Evolutionary conservation across 306 rosid species (phyloP), one percentile per base, ranked within the genome.

Genomic region (Arachis stenosperma): DNA sequence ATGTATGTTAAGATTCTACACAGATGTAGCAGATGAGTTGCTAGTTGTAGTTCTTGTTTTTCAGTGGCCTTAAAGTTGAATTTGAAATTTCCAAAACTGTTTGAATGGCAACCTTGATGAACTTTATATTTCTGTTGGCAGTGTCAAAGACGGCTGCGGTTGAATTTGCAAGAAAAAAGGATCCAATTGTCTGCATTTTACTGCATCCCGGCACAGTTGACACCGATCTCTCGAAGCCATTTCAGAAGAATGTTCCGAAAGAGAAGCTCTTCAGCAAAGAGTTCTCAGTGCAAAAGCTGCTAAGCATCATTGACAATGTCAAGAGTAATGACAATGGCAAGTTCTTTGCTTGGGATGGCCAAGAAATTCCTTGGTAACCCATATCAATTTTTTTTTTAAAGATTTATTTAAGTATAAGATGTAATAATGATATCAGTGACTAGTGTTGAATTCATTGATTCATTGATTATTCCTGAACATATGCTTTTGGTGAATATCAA

Each of bases 171-270:
- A 69, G 97, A 67, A 89, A 75, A 84, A 93, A 88, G 84, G 97
- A 93, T 79, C 92, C 96, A 36, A 85, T 91, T 44, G 51, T 65
- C 8, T 91, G 91, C 88, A 85, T 91, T 77, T 76, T 91, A 27
- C 76, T 93, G 89, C 98, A 93, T 75, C 97, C 98, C n/a, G 98
- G 97, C 70, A 93, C 98, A 4, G 98, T 93, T 77, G 97, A 93
- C 90, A 90, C 98, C 9, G 96, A 90, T 86, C 94, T 93, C 57
- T 93, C 98, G 12, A 86, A 60, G 88, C 97, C 97, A 61, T 93
- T 89, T 88, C 98, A 93, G 81, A 88, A 79, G 71, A 93, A 93
- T 81, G 86, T 93, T 79, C 79, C 98, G 5, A 75, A 84, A 74
- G 92, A 81, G 22, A 93, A 91, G 81, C 97, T 91, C 67, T 89